Evolutionary conservation across 1,139 yeast genomes (phyloP).

Genomic region (Arxiozyma heterogenica): DNA sequence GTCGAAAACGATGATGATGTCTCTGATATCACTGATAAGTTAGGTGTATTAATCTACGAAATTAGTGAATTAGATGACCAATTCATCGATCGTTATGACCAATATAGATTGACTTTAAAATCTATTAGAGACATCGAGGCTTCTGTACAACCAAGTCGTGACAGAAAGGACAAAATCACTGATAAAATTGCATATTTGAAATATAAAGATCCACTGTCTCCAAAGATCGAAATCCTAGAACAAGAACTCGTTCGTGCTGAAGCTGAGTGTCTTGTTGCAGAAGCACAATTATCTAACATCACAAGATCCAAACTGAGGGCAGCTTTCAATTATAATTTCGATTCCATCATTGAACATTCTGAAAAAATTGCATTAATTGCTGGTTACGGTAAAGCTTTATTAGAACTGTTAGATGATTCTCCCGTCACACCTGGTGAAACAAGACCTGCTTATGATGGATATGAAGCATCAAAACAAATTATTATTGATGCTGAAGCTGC

Average conservation of each 20-base stretch:
- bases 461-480: conserved; percentile 95
- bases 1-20: conserved; percentile 94
- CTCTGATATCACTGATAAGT: conserved; percentile 91
- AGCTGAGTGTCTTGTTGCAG: conserved; percentile 97
- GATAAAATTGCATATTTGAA: conserved; percentile 96
- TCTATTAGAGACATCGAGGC: conserved; percentile 91
- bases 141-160: conserved; percentile 96
- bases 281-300: conserved; percentile 95
- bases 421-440: conserved; percentile 99
- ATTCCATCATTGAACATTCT: conserved; percentile 90
- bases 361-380: conserved; percentile 96
- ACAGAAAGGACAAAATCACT: conserved; percentile 93
- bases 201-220: conserved; percentile 97
- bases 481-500: conserved; percentile 96
- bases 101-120: conserved; percentile 92
- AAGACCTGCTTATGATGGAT: conserved; percentile 96
- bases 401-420: conserved; percentile 90
- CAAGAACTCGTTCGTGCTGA: conserved; percentile 98
- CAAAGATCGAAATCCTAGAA: conserved; percentile 89
- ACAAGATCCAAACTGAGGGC: conserved; percentile 97
- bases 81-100: conserved; percentile 95
- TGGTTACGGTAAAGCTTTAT: conserved; percentile 94
- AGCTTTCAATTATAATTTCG: conserved; percentile 94
- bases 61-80: conserved; percentile 97
- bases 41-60: conserved; percentile 92